Base-by-base conservation (phyloP, 495 filamentous ascomycete genomes). In the Penicillium lividum region DNA sequence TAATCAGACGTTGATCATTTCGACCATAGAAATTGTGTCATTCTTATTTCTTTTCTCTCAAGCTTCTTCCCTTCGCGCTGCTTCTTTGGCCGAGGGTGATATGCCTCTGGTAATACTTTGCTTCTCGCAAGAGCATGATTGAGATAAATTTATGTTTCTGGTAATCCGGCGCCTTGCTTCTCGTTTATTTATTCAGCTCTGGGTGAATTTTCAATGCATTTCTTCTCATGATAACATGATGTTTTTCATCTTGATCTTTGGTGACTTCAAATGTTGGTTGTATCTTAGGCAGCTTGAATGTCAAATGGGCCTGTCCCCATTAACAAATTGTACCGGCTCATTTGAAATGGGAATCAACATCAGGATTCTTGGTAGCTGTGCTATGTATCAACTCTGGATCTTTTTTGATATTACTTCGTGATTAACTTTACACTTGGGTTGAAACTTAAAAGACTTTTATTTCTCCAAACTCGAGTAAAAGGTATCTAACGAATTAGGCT, bases 11-110 rank as follows among this genome's bases (percentile, higher is more conserved):
- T 50, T 61, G 53, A 66, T 57, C 38, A 40, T 40, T 40, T 40
- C 38, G 38, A 5, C 15, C 60, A 68, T 68, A 68, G 66, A 68
- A 29, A 54, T 53, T 60, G 53, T 46, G 42, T 50, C 25, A 43
- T 45, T 25, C 16, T 52, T 51, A 11, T 51, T 56, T 55, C 16
- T 34, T 49, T 53, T 43, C 16, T 5, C 44, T 49, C 51, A 16
- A 27, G 22, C 53, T 16, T 52, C 11, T 49, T 10, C 51, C 27
- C 10, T 5, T 49, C 1, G 54, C 27, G 27, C 47, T 54, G 7
- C n/a, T 16, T 46, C 45, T 28, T 33, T 25, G 29, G 6, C 7
- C 15, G 15, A n/a, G 5, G 38, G 15, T 16, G 10, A 25, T 54
- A 52, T 52, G 22, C 36, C 49, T 50, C 5, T 47, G 44, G 33